Conservation (phyloP, 2,329 filamentous ascomycete genomes). For the Ramularia endophylla region DNA sequence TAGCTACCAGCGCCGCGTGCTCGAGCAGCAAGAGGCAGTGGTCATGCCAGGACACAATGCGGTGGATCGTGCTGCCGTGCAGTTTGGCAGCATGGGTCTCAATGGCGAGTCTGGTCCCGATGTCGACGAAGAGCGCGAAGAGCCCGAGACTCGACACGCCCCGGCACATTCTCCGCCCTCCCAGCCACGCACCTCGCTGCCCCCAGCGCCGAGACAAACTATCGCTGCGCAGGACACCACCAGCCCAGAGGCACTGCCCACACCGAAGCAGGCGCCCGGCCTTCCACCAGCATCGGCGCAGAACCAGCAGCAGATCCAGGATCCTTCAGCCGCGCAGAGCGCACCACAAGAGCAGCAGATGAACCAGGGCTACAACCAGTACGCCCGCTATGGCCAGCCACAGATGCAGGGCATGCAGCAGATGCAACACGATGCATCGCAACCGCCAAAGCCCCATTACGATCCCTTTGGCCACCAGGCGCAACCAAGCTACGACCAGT, state of each 20-base stretch:
- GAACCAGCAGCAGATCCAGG: slow-evolving; percentile 36
- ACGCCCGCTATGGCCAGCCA: slow-evolving; percentile 62
- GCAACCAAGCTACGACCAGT: slow-evolving; percentile 43
- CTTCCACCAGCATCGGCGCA: slow-evolving; percentile 55
- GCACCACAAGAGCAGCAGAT: slow-evolving; percentile 47
- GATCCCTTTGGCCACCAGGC: slow-evolving; percentile 80
- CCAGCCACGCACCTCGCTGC: slow-evolving; percentile 78
- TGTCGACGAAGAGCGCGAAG: slow-evolving; percentile 89
- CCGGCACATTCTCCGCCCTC: slow-evolving; percentile 87
- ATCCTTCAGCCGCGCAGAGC: slow-evolving; percentile 46
- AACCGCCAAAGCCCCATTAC: slow-evolving; percentile 58
- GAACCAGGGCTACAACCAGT: slow-evolving; percentile 54
- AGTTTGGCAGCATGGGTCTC: slow-evolving; percentile 92
- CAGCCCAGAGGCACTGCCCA: slow-evolving; percentile 37
- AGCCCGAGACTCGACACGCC: slow-evolving; percentile 90
- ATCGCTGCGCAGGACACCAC: slow-evolving; percentile 36
- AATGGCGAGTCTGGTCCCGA: slow-evolving; percentile 71
- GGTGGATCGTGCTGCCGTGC: slow-evolving; percentile 85
- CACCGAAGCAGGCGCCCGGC: slow-evolving; percentile 56
- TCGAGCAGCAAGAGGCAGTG: slow-evolving; percentile 95
- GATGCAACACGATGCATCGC: slow-evolving; percentile 50
- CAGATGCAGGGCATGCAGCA: slow-evolving; percentile 44
- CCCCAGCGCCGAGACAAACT: slow-evolving; percentile 56
- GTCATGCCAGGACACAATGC: slow-evolving; percentile 98
- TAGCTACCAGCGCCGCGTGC: slow-evolving; percentile 76